These are phyloP conservation scores for Clarireedia monteithiana DNA, from an alignment of 2,329 filamentous ascomycete genomes.

Conservation along the genomic window DNA sequence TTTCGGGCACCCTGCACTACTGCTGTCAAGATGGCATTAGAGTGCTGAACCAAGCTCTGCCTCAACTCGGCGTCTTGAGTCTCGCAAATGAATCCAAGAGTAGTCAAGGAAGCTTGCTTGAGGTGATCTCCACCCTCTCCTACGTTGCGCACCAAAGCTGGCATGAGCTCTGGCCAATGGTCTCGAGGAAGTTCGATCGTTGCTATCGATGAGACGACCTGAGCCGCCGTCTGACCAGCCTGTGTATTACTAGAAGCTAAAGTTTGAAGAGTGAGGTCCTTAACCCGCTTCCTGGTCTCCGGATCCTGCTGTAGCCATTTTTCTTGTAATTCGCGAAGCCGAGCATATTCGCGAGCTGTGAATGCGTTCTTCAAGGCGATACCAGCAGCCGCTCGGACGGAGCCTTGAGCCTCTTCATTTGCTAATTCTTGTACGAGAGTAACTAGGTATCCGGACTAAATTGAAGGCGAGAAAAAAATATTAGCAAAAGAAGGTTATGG, in stretches of 20 bases:
- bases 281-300: conserved; percentile 79
- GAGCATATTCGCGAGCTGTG: conserved; percentile 80
- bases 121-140: conserved; percentile 77
- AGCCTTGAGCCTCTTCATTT: conserved; percentile 74
- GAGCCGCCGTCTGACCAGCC: conserved; percentile 82
- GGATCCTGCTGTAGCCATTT: conserved; percentile 86
- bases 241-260: conserved; percentile 70
- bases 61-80: conserved; percentile 84
- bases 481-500: conserved; percentile 9
- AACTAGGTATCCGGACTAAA: conserved; percentile 81
- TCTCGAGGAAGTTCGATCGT: conserved; percentile 87
- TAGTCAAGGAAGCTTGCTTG: conserved; percentile 88
- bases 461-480: conserved; percentile 16
- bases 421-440: conserved; percentile 91
- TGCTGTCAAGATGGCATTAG: conserved; percentile 94
- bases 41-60: conserved; percentile 73
- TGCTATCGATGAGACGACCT: conserved; percentile 92
- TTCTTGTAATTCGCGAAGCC: conserved; percentile 82
- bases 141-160: conserved; percentile 82
- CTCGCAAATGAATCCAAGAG: conserved; percentile 99
- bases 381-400: conserved; percentile 90
- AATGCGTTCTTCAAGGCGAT: conserved; percentile 98
- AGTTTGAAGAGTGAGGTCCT: conserved; percentile 83
- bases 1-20: conserved; percentile 96
- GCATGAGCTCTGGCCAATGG: conserved; percentile 91